Percentiles rank a stretch among this genome's conserved stretches.
Conservation (phyloP, 2,329 filamentous ascomycete species). For the Arthrinium phaeospermum region DNA sequence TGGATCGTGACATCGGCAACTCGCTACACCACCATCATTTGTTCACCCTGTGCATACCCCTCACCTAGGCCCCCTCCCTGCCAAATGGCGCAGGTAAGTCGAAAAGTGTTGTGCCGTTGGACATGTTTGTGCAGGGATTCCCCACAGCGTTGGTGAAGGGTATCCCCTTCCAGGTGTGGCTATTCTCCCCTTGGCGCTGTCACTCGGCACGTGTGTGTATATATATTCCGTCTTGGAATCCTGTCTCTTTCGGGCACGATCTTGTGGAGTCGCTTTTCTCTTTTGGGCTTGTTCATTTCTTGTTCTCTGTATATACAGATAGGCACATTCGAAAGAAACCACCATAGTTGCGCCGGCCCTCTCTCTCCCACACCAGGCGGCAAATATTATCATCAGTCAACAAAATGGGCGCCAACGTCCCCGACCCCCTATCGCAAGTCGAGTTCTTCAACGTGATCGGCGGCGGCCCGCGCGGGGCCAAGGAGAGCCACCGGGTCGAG, state of each 20-base stretch:
- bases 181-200: background rate
- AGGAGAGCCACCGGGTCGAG: constrained; percentile 41
- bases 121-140: background rate
- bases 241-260: background rate
- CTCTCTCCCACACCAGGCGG: background rate
- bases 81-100: background rate
- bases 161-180: background rate
- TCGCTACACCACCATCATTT: background rate
- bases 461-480: constrained; percentile 43
- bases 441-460: constrained; percentile 53
- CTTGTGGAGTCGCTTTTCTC: background rate
- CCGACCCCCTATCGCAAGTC: constrained; percentile 18
- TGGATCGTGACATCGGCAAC: constrained; percentile 16
- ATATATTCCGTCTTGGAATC: background rate
- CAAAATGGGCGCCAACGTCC: background rate
- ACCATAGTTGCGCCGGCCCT: background rate
- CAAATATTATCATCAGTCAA: background rate
- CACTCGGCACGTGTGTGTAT: background rate
- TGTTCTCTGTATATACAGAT: background rate
- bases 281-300: background rate
- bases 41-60: background rate
- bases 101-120: background rate
- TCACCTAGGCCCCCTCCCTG: background rate
- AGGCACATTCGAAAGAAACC: background rate
- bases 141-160: background rate